Percentiles rank a stretch among this genome's conserved stretches.
These are phyloP conservation scores for Fusarium tuaranense DNA, from an alignment of 2,329 filamentous ascomycete species.

Conservation along the genomic window DNA sequence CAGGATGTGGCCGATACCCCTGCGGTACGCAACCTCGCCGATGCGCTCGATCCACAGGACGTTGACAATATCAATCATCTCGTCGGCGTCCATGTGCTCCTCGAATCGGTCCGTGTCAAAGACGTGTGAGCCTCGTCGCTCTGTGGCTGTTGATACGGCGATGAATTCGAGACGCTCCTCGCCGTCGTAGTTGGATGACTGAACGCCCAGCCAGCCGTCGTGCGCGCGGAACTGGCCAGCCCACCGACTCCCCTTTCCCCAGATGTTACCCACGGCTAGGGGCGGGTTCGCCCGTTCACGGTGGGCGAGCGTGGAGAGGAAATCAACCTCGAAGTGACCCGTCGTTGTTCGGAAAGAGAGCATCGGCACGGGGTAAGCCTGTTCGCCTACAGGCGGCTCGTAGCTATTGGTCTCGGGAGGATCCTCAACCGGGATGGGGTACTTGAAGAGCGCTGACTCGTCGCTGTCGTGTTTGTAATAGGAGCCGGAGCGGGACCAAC, in stretches of 20 bases:
- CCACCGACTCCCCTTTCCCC: constrained; percentile 51
- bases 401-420: constrained; percentile 45
- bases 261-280: constrained; percentile 58
- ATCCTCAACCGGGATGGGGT: constrained; percentile 56
- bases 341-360: constrained; percentile 55
- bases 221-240: constrained; percentile 58
- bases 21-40: constrained; percentile 54
- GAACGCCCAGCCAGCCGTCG: constrained; percentile 58
- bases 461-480: constrained; percentile 57
- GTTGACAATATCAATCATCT: constrained; percentile 59
- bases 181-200: constrained; percentile 60
- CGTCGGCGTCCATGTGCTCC: constrained; percentile 56
- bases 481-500: constrained; percentile 53
- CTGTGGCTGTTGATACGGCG: constrained; percentile 55
- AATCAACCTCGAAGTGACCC: constrained; percentile 56
- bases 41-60: constrained; percentile 61
- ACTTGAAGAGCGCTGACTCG: constrained; percentile 53
- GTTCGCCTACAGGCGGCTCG: constrained; percentile 46
- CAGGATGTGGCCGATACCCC: constrained; percentile 58
- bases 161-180: constrained; percentile 59
- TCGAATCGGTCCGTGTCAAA: constrained; percentile 55
- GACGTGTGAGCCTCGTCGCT: constrained; percentile 56
- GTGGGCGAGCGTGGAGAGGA: constrained; percentile 50
- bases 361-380: constrained; percentile 52
- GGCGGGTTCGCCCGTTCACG: constrained; percentile 53